Base-by-base conservation (phyloP, 2,329 filamentous ascomycete genomes). In the Ascochyta viciae-villosae region DNA sequence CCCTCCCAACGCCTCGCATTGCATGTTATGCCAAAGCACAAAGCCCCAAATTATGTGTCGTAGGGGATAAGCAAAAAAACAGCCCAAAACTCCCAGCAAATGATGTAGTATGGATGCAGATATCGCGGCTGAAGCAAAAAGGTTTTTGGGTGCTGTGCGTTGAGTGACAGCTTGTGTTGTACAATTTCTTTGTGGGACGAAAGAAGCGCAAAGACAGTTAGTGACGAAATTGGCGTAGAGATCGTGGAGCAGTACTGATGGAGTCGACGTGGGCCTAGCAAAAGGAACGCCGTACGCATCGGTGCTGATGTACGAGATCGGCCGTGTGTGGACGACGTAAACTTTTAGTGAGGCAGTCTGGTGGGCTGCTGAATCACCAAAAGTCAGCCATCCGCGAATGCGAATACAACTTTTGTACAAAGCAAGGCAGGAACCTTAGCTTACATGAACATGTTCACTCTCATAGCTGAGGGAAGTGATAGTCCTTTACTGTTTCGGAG, bases 251-350 rank as follows among this genome's bases (percentile, higher is more conserved):
- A 49, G 49, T 9, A 33, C 52, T 50, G 49, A 52, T 43, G 33
- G 13, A 27, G 37, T 27, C 48, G 61, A 64, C 73, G 73, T 76
- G 73, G 59, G 70, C 73, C 73, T 75, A 76, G 54, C 59, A 42
- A 75, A 75, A 75, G 73, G 73, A 66, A 76, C 73, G 67, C 53
- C 61, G 42, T 40, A 42, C 45, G 35, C 53, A 55, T 47, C 54
- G 42, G 47, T 23, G 29, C 50, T 66, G 53, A 47, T 52, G 24
- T 62, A 57, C 58, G 52, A 59, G 54, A 61, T 51, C 38, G 53
- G 61, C 59, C 63, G 56, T 53, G 48, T 29, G 41, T 31, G 33
- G 26, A 44, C 37, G 35, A 50, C 55, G 50, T 50, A 53, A 54
- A 61, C 61, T 66, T 63, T 65, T 42, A 59, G 58, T 63, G 54